These are phyloP conservation scores for Spathaspora gorwiae DNA, from an alignment of 805 yeast genomes.

Conservation along the genomic window DNA sequence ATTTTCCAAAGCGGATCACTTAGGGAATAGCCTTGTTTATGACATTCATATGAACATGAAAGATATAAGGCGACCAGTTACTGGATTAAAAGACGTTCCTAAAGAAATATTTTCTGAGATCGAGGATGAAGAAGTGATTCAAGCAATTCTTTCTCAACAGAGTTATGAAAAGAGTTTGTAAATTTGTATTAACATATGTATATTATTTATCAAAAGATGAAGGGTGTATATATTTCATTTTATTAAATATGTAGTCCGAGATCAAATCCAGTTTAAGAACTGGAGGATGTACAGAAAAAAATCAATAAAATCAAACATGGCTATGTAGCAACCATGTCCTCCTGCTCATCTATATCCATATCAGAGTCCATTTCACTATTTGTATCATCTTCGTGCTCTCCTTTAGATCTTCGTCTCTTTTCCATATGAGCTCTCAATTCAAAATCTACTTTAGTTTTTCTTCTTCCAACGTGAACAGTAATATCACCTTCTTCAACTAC, in stretches of 20 bases:
- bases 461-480: constrained; percentile 42
- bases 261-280: not conserved
- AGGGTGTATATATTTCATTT: too few species aligned
- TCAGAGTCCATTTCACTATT: constrained; percentile 11
- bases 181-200: too few species aligned
- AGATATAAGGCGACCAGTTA: constrained; percentile 46
- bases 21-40: constrained; percentile 34
- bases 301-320: not conserved
- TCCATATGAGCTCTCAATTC: constrained; percentile 45
- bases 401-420: constrained; percentile 18
- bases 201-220: too few species aligned
- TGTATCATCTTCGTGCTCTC: constrained; percentile 6
- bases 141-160: constrained; percentile 63
- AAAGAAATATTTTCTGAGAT: constrained; percentile 52
- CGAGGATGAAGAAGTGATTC: constrained; percentile 48
- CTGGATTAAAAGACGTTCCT: constrained; percentile 65
- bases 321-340: not conserved
- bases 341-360: constrained; percentile 7
- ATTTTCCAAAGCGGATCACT: constrained; percentile 20
- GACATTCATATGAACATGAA: constrained; percentile 43
- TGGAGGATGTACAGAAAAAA: not conserved
- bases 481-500: constrained; percentile 46
- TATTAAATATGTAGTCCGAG: too few species aligned
- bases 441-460: constrained; percentile 43
- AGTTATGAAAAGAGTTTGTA: constrained; percentile 33